Evolutionary conservation across 495 filamentous ascomycete genomes (phyloP), one percentile per base, ranked within the genome.

Genomic region (Lophiotrema nucula): DNA sequence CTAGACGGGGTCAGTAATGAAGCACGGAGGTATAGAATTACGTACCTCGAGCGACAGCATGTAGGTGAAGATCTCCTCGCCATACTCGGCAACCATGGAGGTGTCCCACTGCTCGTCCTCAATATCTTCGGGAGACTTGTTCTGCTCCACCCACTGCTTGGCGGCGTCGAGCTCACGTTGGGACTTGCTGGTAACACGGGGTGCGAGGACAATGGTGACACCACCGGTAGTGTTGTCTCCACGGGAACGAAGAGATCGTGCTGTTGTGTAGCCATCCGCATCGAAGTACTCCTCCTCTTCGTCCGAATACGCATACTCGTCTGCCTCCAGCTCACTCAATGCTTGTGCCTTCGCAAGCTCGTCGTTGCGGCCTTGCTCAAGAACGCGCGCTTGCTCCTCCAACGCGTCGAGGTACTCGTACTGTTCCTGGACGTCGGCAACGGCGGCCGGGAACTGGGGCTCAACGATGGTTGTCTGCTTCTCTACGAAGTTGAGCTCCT

Each of bases 1-100:
- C 90, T 96, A 47, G 1, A 35, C 31, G 8, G 11, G 31, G 23
- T 50, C 15, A 52, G 41, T 42, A 12, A 58, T 39, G 13, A 25
- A 15, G 25, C 1, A n/a, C n/a, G n/a, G n/a, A n/a, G n/a, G n/a
- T n/a, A n/a, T n/a, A n/a, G n/a, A n/a, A n/a, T 15, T 26, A 68
- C 82, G 74, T 79, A 96, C 91, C 88, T 98, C 93, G 45, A 96
- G 83, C 44, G 86, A 77, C 53, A 81, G 80, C 86, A 97, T 88
- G 73, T 97, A 95, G 6, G 80, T 76, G 65, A 97, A 97, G 58
- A 99, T 99, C 68, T 99, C 93, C 3, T 93, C 87, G 44, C 85
- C 84, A 67, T 99, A 99, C 68, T 97, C 92, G 15, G 91, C 87
- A 27, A 99, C 93, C 95, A 99, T 96, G 67, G 88, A 96, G n/a